phyloP scores from a whole-genome alignment of 352 stramenopile genomes.

The Discostella stelligera region DNA sequence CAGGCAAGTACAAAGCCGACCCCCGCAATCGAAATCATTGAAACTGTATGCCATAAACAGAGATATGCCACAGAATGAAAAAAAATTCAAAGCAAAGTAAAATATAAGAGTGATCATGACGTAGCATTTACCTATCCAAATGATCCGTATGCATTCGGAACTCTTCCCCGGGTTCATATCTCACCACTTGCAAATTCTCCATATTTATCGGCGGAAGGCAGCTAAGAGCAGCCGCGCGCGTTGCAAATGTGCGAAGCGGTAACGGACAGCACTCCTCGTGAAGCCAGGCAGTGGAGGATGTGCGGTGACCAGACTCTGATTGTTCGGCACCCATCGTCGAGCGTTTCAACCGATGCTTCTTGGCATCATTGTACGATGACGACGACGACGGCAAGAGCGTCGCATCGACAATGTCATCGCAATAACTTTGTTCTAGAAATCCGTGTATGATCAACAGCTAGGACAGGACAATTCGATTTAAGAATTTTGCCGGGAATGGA shows the following conservation, averaged over 20 bases:
- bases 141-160: slow-evolving; percentile 57
- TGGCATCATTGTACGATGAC: background rate
- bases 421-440: slow-evolving; percentile 37
- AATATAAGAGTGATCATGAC: background rate
- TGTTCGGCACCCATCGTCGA: slow-evolving; percentile 38
- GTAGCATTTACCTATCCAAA: slow-evolving; percentile 29
- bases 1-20: slow-evolving; percentile 46
- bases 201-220: slow-evolving; percentile 34
- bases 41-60: slow-evolving; percentile 12
- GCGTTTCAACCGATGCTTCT: slow-evolving; percentile 22
- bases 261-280: slow-evolving; percentile 21
- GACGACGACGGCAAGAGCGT: slow-evolving; percentile 6
- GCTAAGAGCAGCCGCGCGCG: slow-evolving; percentile 16
- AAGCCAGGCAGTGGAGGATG: slow-evolving; percentile 46
- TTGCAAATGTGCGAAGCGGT: slow-evolving; percentile 33
- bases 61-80: background rate
- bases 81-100: background rate
- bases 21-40: slow-evolving; percentile 51
- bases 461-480: background rate
- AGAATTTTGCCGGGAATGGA: background rate
- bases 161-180: slow-evolving; percentile 41
- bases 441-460: slow-evolving; percentile 39
- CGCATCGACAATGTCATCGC: slow-evolving; percentile 46
- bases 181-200: slow-evolving; percentile 58
- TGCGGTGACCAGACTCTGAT: slow-evolving; percentile 28